These are phyloP conservation scores for Andrographis paniculata DNA, from an alignment of 305 asterid genomes.

Conservation along the genomic window DNA sequence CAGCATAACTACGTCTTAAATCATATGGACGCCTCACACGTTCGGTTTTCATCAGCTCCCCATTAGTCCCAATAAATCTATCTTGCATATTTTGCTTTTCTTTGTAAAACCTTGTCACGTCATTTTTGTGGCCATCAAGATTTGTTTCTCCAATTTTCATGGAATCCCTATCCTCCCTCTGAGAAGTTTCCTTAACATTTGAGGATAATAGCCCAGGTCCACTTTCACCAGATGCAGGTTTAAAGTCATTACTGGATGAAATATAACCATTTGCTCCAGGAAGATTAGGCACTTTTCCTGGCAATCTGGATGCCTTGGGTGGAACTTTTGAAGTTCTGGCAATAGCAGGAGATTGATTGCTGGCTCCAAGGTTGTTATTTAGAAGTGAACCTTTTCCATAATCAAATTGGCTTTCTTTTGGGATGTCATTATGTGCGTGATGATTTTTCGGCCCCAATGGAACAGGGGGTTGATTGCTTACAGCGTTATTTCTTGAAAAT, in stretches of 20 bases:
- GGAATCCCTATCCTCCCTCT: slow-evolving; percentile 24
- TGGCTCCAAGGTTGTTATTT: slow-evolving; percentile 38
- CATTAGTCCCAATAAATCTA: slow-evolving; percentile 23
- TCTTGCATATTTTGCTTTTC: slow-evolving; percentile 30
- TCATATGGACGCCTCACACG: slow-evolving; percentile 35
- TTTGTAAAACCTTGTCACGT: slow-evolving; percentile 23
- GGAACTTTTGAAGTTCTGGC: slow-evolving; percentile 44
- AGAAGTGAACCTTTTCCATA: slow-evolving; percentile 27
- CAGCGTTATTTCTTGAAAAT: slow-evolving; percentile 39
- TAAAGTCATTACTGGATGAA: slow-evolving; percentile 21
- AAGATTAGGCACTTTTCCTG: slow-evolving; percentile 26
- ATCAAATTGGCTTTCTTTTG: slow-evolving; percentile 43
- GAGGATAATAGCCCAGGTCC: slow-evolving; percentile 29
- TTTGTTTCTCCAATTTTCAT: slow-evolving; percentile 27
- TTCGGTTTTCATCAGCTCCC: slow-evolving; percentile 35
- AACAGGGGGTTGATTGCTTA: slow-evolving; percentile 52
- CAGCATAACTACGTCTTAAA: slow-evolving; percentile 29
- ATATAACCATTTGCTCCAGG: slow-evolving; percentile 27
- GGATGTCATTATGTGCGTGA: slow-evolving; percentile 52
- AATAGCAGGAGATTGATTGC: slow-evolving; percentile 35
- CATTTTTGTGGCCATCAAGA: slow-evolving; percentile 21
- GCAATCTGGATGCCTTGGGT: slow-evolving; percentile 27
- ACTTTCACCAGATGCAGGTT: slow-evolving; percentile 31
- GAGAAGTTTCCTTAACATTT: slow-evolving; percentile 31
- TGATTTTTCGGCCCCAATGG: slow-evolving; percentile 72